phyloP scores from a whole-genome alignment of 345 rosid genomes.

The Lenwebbia sp. region DNA sequence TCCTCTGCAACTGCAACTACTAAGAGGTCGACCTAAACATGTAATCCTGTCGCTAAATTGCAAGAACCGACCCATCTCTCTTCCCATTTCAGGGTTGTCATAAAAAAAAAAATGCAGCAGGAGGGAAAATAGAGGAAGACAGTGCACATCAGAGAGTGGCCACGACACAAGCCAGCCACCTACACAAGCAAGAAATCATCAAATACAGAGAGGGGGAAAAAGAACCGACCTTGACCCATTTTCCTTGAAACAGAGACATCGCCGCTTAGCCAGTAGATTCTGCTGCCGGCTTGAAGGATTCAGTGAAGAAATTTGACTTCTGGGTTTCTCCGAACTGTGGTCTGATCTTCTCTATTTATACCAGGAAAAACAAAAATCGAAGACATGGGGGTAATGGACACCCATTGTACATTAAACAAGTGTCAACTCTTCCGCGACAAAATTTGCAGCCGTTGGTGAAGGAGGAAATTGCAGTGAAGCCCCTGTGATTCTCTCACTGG shows the following conservation, averaged over 20 bases:
- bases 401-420: not conserved
- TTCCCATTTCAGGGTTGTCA: not conserved
- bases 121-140: not conserved
- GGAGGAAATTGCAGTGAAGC: not conserved
- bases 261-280: not conserved
- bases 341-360: not conserved
- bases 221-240: slow-evolving; percentile 55
- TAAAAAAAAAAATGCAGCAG: not conserved
- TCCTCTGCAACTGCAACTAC: not conserved
- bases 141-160: not conserved
- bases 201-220: not conserved
- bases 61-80: not conserved
- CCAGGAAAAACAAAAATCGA: not conserved
- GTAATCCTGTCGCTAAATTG: not conserved
- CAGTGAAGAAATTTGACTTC: not conserved
- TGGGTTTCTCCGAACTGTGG: not conserved
- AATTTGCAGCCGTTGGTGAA: not conserved
- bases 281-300: not conserved
- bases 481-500: not conserved
- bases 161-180: not conserved
- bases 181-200: not conserved
- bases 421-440: not conserved
- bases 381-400: not conserved
- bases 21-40: not conserved
- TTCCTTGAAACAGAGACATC: slow-evolving; percentile 37